Evolutionary conservation across 805 yeast species (phyloP), one percentile per base, ranked within the genome.

Genomic region (Millerozyma acaciae): DNA sequence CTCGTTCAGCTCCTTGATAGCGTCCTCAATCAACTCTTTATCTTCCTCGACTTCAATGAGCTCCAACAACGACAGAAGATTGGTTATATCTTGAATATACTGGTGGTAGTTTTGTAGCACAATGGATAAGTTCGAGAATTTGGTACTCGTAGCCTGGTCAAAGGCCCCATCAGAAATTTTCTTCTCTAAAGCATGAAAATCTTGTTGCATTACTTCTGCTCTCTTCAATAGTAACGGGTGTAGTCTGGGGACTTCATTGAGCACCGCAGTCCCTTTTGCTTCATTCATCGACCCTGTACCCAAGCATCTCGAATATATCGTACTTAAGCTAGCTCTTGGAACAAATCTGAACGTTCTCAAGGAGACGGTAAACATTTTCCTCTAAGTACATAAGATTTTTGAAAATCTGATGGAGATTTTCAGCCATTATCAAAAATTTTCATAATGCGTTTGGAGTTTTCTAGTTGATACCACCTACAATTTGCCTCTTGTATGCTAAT

Each of bases 1-100:
- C 1, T 57, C 48, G 1, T 61, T 63, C 4, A 86, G 47, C 49
- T 89, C 97, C 4, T 40, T 40, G 26, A 66, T 53, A 0, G 95
- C 96, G 42, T 80, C 86, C 2, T 48, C 50, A 10, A 68, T 42
- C 33, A 80, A 51, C 21, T 51, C 67, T 33, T 62, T 63, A 14
- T 78, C 72, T 4, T 60, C 61, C 4, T 43, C 42, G 10, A 41
- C 38, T 10, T 57, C 61, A 8, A 51, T 27, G 10, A 61, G 50
- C 21, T 55, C 58, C 10, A 39, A 31, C 19, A 66, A 47, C 9
- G 53, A 52, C 14, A 40, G 21, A n/a, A 59, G 35, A 16, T 50
- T 51, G 4, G 43, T 53, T 33, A 56, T 30, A 23, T 62, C 57
- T 4, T 36, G 35, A 16, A 46, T 38, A 41, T 65, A 65, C 28